Conservation (phyloP, 306 rosid genomes). For the Lagenaria siceraria region DNA sequence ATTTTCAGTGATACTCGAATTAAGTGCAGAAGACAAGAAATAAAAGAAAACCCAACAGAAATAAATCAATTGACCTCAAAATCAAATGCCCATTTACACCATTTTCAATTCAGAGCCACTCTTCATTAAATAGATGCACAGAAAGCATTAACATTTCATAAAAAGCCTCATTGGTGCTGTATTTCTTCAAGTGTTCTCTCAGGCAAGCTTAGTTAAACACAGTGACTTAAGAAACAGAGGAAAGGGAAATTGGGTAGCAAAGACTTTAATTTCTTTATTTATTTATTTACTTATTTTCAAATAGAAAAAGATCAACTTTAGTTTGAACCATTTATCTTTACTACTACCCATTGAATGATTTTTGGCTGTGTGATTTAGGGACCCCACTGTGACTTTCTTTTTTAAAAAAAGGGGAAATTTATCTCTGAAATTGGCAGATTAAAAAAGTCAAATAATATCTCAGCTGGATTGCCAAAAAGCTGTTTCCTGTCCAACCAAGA, state of each 20-base stretch:
- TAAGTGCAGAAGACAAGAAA: background rate
- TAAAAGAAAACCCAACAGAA: background rate
- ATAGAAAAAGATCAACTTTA: background rate
- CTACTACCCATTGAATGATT: background rate
- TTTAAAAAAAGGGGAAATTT: background rate
- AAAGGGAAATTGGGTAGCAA: background rate
- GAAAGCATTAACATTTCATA: background rate
- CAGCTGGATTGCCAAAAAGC: conserved; percentile 41
- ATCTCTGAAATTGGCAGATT: conserved; percentile 2
- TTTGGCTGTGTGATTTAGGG: background rate
- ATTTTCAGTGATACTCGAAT: background rate
- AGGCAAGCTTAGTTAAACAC: background rate
- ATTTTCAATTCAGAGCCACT: background rate
- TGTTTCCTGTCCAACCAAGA: conserved; percentile 45
- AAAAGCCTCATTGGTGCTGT: background rate
- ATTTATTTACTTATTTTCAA: background rate
- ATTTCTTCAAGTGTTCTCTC: background rate
- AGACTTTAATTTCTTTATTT: background rate
- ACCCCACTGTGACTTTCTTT: background rate
- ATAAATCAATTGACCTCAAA: background rate
- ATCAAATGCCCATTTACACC: conserved; percentile 1
- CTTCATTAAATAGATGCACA: background rate
- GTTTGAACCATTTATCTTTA: background rate
- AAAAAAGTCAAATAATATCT: conserved; percentile 46
- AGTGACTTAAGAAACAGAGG: background rate